Evolutionary conservation across 1,284 basidiomycete genomes (phyloP), one percentile per base, ranked within the genome.

Genomic region (Bjerkandera adusta): DNA sequence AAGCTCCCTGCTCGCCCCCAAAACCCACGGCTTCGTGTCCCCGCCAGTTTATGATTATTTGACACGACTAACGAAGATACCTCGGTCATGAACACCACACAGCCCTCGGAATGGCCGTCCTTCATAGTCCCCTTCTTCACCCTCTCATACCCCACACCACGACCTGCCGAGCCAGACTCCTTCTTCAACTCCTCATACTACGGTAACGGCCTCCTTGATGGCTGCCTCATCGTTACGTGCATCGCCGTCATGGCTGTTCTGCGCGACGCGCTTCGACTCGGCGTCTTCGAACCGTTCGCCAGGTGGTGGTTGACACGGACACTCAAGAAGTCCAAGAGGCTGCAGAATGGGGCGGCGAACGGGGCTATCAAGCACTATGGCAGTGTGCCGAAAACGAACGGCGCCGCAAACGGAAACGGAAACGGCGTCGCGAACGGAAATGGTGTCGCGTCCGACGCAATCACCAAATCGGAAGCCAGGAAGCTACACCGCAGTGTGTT

Each of bases 171-270:
- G 35, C 72, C 81, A 37, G 85, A 90, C 66, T 86, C 85, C 7
- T 90, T 88, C 66, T 78, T 69, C 20, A 61, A 80, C 59, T 79
- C 81, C 22, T 50, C 64, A 33, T 85, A 88, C 66, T 93, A 89
- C 63, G 71, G 61, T 46, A 82, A 79, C 34, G 91, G 91, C 10
- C 69, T 70, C 16, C 75, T 80, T 45, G 92, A 96, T 63, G 66
- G 79, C 11, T 89, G 81, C 57, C 65, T 92, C 55, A 73, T 91
- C 48, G 65, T 92, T 43, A 75, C 83, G 13, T 84, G 79, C 66
- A 89, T 92, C 48, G 76, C 85, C 6, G 69, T 82, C 49, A 88
- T 94, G 76, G 91, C 91, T 15, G 56, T 89, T 34, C 65, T 89
- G 27, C 82, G 94, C 49, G 92, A 95, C 69, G 65, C 79, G 36